Conservation (phyloP, 2,329 filamentous ascomycete species). For the Arthrobotrys iridis region DNA sequence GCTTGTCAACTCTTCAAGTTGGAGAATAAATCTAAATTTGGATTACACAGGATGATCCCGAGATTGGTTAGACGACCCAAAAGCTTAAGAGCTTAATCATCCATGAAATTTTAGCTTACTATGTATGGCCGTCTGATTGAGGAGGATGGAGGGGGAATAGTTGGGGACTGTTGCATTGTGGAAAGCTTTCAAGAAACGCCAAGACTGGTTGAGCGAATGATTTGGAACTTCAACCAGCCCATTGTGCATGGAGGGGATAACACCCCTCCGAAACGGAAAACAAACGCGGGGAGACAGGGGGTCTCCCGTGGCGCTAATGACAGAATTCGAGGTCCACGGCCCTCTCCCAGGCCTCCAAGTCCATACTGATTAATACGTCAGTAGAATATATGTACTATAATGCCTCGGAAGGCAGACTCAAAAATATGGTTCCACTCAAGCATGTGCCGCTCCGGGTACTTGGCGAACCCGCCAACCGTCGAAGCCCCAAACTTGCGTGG, state of each 20-base stretch:
- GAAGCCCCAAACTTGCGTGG: constrained; percentile 14
- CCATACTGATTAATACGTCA: constrained; percentile 16
- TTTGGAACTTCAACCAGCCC: constrained; percentile 34
- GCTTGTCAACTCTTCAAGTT: too few species aligned
- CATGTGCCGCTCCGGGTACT: not conserved
- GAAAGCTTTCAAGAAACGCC: not conserved
- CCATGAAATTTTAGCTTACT: not conserved
- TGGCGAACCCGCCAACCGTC: constrained; percentile 13
- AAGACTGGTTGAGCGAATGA: constrained; percentile 12
- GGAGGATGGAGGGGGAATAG: not conserved
- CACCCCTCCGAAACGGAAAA: constrained; percentile 49
- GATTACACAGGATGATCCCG: not conserved
- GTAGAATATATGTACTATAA: not conserved
- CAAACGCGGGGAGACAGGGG: constrained; percentile 37
- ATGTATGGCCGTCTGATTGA: not conserved
- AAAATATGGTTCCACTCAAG: not conserved
- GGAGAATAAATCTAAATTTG: constrained; percentile 24
- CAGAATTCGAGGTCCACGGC: constrained; percentile 6
- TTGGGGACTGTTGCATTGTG: constrained; percentile 23
- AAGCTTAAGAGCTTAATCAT: constrained; percentile 29
- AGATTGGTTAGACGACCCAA: not conserved
- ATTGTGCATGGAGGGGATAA: constrained; percentile 27
- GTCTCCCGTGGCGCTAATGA: constrained; percentile 4
- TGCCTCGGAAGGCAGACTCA: constrained; percentile 19
- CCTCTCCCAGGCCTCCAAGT: constrained; percentile 10